Base-by-base conservation (phyloP, 1,139 yeast genomes). In the Lodderomyces elongisporus region DNA sequence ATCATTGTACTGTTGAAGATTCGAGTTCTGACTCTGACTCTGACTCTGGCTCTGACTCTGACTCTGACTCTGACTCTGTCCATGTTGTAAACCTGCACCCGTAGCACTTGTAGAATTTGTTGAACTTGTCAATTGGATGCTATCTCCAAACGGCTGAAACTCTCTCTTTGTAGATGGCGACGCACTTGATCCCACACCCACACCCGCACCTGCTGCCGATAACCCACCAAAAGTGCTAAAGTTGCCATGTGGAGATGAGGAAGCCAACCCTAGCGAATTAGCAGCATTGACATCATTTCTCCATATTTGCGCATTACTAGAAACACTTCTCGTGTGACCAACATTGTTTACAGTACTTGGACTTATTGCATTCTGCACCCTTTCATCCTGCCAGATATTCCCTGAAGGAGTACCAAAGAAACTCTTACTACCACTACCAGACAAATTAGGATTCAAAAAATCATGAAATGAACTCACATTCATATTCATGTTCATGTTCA, bases 301-400 rank as follows among this genome's bases (percentile, higher is more conserved):
- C 65, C 65, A 60, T 28, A 60, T 54, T 34, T 56, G 60, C 16
- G 51, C 41, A 25, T 54, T 53, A 28, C 47, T 46, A 20, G 62
- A 56, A 8, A 54, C 52, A 12, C 47, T 45, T 14, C 62, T 39
- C 20, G 49, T 46, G 42, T 53, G 58, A n/a, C n/a, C n/a, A n/a
- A n/a, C n/a, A n/a, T n/a, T n/a, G 26, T 24, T 20, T 3, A 23
- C 21, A 14, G 24, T n/a, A n/a, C n/a, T 15, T 12, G 26, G 14
- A 23, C 32, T 24, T 7, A 24, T 7, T 12, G 39, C 37, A 31
- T 33, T 33, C 15, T 21, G 30, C 25, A 18, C 28, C 24, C 36
- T 35, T 15, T 41, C 44, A 32, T 42, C 46, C 17, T 33, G 31
- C 47, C 47, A 43, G 9, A 43, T 37, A 20, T 42, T 43, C 12